phyloP scores from a whole-genome alignment of 495 filamentous ascomycete species.

The Viridothelium virens region DNA sequence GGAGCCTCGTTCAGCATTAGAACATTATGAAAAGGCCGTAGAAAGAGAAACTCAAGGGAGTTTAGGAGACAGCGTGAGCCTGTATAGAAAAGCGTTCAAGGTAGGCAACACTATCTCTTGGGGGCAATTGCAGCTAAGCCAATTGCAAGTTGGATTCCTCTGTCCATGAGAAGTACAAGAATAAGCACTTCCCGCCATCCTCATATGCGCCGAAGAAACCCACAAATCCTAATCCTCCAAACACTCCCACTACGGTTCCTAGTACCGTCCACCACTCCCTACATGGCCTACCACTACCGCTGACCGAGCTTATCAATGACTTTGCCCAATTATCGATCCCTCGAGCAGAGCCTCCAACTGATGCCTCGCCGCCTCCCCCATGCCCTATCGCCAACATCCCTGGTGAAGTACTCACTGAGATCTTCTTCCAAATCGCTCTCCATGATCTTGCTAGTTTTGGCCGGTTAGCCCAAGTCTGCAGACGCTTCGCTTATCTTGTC shows the following conservation, averaged over 20 bases:
- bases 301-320: conserved; percentile 63
- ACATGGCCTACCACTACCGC: conserved; percentile 45
- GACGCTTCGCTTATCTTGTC: conserved; percentile 76
- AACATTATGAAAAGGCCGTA: conserved; percentile 88
- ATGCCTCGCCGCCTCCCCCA: conserved; percentile 58
- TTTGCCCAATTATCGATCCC: conserved; percentile 63
- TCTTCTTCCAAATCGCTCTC: conserved; percentile 61
- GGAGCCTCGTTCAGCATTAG: conserved; percentile 71
- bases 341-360: conserved; percentile 48
- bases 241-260: conserved; percentile 45
- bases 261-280: conserved; percentile 51
- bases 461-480: conserved; percentile 77
- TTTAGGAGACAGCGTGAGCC: conserved; percentile 78
- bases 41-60: conserved; percentile 78
- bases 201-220: conserved; percentile 48
- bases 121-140: conserved; percentile 14
- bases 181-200: conserved; percentile 76
- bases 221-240: conserved; percentile 46
- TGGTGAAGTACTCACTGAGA: conserved; percentile 71
- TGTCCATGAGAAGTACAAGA: conserved; percentile 78
- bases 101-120: conserved; percentile 38
- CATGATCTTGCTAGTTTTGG: conserved; percentile 71
- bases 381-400: conserved; percentile 74
- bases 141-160: conserved; percentile 60
- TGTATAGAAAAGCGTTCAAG: conserved; percentile 85